A percentile compares a stretch with the other conserved stretches of the same genome.
Evolutionary conservation across 768 basidiomycete genomes (phyloP).

Genomic region (Collybia sordida): DNA sequence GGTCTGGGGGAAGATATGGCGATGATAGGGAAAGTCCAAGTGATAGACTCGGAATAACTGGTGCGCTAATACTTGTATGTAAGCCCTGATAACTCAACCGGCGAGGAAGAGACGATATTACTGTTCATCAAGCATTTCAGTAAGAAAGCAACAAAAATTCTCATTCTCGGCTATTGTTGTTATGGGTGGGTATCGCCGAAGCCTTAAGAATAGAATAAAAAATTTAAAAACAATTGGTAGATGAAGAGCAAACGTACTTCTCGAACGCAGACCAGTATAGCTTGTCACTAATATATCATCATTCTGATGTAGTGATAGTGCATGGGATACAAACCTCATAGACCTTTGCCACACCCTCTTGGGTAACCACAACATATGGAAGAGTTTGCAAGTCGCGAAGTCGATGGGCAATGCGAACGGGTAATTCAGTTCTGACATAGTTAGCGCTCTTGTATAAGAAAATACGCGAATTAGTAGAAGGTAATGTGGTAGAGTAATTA

Average conservation of each 20-base stretch:
- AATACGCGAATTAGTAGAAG: not conserved
- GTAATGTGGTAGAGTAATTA: constrained; percentile 3
- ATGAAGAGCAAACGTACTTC: constrained; percentile 45
- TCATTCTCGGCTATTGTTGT: constrained; percentile 74
- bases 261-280: constrained; percentile 88
- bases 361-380: constrained; percentile 84
- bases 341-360: constrained; percentile 79
- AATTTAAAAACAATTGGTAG: not conserved
- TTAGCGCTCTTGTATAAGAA: constrained; percentile 67
- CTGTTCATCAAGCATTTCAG: constrained; percentile 72
- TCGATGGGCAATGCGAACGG: constrained; percentile 85
- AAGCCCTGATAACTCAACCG: not conserved
- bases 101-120: constrained; percentile 26
- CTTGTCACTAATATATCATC: constrained; percentile 31
- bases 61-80: constrained; percentile 42
- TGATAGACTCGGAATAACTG: constrained; percentile 78
- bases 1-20: constrained; percentile 72
- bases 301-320: no score
- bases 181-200: constrained; percentile 73
- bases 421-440: constrained; percentile 87
- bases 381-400: constrained; percentile 83
- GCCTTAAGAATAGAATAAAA: constrained; percentile 37
- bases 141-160: constrained; percentile 73
- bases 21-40: constrained; percentile 87
- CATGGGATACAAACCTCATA: constrained; percentile 61